Conservation (phyloP, 495 filamentous ascomycete species). For the Talaromyces trachyspermus region DNA sequence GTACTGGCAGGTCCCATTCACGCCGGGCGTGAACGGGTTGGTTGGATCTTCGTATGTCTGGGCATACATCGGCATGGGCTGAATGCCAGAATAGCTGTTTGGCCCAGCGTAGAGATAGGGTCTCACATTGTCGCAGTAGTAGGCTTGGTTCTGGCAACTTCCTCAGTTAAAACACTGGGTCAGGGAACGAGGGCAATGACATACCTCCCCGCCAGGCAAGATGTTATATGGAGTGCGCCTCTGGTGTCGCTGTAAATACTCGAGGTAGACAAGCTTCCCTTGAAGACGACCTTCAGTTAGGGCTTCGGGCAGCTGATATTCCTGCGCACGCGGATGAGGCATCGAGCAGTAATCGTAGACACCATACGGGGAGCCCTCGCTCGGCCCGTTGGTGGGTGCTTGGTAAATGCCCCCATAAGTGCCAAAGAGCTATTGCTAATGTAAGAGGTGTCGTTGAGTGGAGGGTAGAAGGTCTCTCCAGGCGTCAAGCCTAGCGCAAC, state of each 20-base stretch:
- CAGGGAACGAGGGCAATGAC: not conserved
- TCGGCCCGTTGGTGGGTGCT: conserved; percentile 23
- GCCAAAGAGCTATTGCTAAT: conserved; percentile 32
- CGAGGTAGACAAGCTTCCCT: conserved; percentile 30
- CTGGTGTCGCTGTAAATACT: conserved; percentile 39
- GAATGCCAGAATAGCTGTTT: conserved; percentile 10
- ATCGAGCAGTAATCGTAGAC: conserved; percentile 38
- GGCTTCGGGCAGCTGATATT: conserved; percentile 25
- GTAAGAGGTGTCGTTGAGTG: conserved; percentile 29
- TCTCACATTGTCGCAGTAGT: conserved; percentile 32
- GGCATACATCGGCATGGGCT: conserved; percentile 31
- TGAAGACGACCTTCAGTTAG: conserved; percentile 21
- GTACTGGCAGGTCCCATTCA: conserved; percentile 37
- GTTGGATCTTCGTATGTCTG: conserved; percentile 32
- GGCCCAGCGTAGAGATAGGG: conserved; percentile 32
- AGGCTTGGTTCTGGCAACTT: conserved; percentile 29
- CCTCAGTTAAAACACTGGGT: not conserved
- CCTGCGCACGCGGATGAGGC: conserved; percentile 34
- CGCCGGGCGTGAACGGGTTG: conserved; percentile 28
- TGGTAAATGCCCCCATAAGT: conserved; percentile 35
- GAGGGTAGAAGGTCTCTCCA: conserved; percentile 33
- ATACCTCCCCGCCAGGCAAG: conserved; percentile 33
- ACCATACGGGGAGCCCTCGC: conserved; percentile 17
- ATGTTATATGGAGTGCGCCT: conserved; percentile 36
- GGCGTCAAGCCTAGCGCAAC: conserved; percentile 9